A percentile compares a stretch with the other conserved stretches of the same genome.
Conservation (phyloP, 23 red algal genomes). For the Cyanidiococcus yangmingshanensis region DNA sequence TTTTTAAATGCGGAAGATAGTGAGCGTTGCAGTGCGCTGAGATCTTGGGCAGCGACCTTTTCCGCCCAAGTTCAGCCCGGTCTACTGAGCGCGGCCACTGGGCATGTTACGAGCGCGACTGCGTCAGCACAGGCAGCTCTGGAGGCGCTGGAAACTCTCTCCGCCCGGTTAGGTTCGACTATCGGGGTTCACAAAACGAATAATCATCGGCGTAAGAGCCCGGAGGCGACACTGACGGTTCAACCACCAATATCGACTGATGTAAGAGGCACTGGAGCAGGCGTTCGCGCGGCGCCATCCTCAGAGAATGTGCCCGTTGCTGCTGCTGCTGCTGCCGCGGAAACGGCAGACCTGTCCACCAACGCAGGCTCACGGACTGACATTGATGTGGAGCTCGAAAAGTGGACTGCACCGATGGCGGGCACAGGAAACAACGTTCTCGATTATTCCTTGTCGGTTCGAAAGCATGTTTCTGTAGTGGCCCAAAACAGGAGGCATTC, state of each 20-base stretch:
- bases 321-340: no score
- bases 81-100: not conserved
- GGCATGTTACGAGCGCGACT: constrained; percentile 14
- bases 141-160: constrained; percentile 4
- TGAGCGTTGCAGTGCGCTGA: not conserved
- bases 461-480: not conserved
- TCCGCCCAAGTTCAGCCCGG: not conserved
- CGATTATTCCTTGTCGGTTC: not conserved
- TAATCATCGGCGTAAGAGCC: no score
- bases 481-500: not conserved
- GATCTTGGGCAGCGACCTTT: not conserved
- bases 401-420: not conserved
- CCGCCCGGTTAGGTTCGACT: no score
- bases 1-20: not conserved
- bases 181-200: no score
- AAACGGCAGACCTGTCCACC: not conserved
- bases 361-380: not conserved
- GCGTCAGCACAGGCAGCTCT: not conserved
- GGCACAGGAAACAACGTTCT: not conserved
- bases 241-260: no score
- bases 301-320: no score
- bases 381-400: not conserved
- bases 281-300: no score
- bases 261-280: no score
- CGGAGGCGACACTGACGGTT: no score